A percentile compares a stretch with the other conserved stretches of the same genome.
These are phyloP conservation scores for Gnomoniopsis smithogilvyi DNA, from an alignment of 2,329 filamentous ascomycete genomes.

Conservation along the genomic window DNA sequence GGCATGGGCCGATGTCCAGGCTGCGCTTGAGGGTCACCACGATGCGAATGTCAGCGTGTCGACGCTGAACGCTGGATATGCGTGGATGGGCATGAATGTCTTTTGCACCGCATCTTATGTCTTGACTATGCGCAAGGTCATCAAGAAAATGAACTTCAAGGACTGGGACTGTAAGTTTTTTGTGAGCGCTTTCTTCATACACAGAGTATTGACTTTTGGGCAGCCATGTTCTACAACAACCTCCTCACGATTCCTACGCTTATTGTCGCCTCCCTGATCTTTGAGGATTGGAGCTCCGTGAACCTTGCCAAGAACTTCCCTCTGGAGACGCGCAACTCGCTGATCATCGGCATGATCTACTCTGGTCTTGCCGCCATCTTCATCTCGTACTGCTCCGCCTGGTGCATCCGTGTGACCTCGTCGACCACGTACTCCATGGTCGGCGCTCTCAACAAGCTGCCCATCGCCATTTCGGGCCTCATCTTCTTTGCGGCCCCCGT, in stretches of 20 bases:
- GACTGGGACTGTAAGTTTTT: slow-evolving; percentile 89
- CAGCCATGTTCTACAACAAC: slow-evolving; percentile 99
- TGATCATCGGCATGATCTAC: slow-evolving; percentile 87
- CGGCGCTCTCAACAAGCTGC: slow-evolving; percentile 95
- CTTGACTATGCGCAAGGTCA: slow-evolving; percentile 93
- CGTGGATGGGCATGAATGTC: slow-evolving; percentile 98
- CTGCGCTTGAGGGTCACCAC: slow-evolving; percentile 66
- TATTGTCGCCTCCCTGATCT: slow-evolving; percentile 72
- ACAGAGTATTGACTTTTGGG: slow-evolving; percentile 27
- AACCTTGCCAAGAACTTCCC: slow-evolving; percentile 92
- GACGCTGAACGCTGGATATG: slow-evolving; percentile 89
- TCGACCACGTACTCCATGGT: slow-evolving; percentile 99
- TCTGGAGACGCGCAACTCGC: slow-evolving; percentile 68
- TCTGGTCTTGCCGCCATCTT: slow-evolving; percentile 92
- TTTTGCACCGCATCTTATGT: slow-evolving; percentile 90
- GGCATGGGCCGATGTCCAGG: slow-evolving; percentile 94
- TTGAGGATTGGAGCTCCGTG: slow-evolving; percentile 86
- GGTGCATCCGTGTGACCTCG: slow-evolving; percentile 96
- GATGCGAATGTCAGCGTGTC: slow-evolving; percentile 66
- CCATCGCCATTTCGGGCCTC: slow-evolving; percentile 86
- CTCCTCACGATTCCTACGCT: slow-evolving; percentile 93
- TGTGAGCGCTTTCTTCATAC: slow-evolving; percentile 3
- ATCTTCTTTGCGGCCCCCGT: slow-evolving; percentile 95
- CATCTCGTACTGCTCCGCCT: slow-evolving; percentile 99
- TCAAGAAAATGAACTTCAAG: slow-evolving; percentile 99